Base-by-base conservation (phyloP, 164 flowering plant species). In the Nelumbo lutea region DNA sequence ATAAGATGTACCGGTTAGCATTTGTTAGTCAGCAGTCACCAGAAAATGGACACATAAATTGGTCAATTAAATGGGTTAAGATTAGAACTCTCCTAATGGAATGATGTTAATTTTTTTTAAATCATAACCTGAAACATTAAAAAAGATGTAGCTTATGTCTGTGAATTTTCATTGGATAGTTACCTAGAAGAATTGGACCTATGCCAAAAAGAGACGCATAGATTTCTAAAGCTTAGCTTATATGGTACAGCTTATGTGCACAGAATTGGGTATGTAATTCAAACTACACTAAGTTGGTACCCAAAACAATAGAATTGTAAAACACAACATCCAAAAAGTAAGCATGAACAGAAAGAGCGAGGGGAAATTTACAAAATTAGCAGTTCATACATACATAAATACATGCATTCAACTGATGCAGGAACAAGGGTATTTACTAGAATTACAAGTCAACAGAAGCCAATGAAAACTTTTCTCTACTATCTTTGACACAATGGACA, bases 1-100 rank as follows among this genome's bases (percentile, higher is more conserved):
- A 86, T 73, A 87, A 90, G 81, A 91, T 75, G 94, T 85, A 85
- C 91, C 86, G 83, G 93, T 91, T 81, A 91, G 96, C 90, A 85
- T 75, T 80, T 67, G 87, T 83, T 72, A 70, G 95, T 86, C 70
- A 80, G 84, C 81, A 83, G 83, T 72, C 83, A 86, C 85, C 83
- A 85, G 70, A 85, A 70, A 79, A 82, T 78, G 80, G 84, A 80
- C 72, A 82, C 66, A 80, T 75, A 76, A 69, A 80, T 59, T 75
- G 76, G 68, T 67, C 14, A 58, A 78, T 63, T 68, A 75, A 68
- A 68, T 72, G 75, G 76, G 87, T 78, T 67, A 76, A 74, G 61
- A 61, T 47, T 51, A 53, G 67, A 62, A 51, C 65, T 43, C n/a
- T 40, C 55, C 59, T 55, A 46, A 44, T 51, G 53, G 9, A 13